Percentiles rank a stretch among this genome's conserved stretches.
Evolutionary conservation across 1,284 basidiomycete genomes (phyloP).

Genomic region (Ustilago xerochloae): DNA sequence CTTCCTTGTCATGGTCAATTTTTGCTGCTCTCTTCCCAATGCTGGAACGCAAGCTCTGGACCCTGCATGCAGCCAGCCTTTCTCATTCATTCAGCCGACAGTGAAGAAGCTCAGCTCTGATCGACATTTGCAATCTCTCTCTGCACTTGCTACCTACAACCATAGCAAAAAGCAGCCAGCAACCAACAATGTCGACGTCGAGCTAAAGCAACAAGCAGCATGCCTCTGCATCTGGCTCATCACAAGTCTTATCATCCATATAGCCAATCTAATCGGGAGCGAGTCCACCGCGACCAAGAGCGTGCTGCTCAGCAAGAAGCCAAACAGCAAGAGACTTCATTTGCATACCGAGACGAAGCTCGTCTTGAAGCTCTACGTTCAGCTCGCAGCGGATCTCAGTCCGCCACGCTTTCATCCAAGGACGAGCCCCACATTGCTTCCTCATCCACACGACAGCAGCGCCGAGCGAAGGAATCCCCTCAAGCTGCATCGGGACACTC

Average conservation of each 20-base stretch:
- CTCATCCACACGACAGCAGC: background rate
- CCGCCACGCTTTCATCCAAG: background rate
- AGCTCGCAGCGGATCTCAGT: background rate
- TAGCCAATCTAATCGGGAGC: slow-evolving; percentile 8
- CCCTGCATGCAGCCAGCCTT: slow-evolving; percentile 20
- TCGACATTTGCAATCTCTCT: too few relatives aligned
- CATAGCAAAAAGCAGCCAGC: background rate
- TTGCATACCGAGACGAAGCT: slow-evolving; percentile 15
- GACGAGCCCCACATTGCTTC: background rate
- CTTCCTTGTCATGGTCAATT: background rate
- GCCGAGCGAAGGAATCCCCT: background rate
- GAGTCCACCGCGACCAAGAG: slow-evolving; percentile 4
- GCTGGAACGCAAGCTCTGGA: background rate
- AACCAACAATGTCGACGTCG: too few relatives aligned
- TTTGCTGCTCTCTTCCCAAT: background rate
- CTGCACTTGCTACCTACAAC: too few relatives aligned
- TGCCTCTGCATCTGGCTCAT: slow-evolving; percentile 32
- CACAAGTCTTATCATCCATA: slow-evolving; percentile 33
- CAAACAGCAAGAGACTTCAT: slow-evolving; percentile 6
- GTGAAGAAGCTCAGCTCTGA: background rate
- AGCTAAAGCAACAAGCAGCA: slow-evolving; percentile 4
- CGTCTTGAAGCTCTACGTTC: slow-evolving; percentile 17
- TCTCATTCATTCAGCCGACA: background rate
- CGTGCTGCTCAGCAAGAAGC: slow-evolving; percentile 9
- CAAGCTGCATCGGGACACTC: slow-evolving; percentile 12